These are phyloP conservation scores for Colletotrichum sp. DNA, from an alignment of 2,329 filamentous ascomycete species.

Conservation along the genomic window DNA sequence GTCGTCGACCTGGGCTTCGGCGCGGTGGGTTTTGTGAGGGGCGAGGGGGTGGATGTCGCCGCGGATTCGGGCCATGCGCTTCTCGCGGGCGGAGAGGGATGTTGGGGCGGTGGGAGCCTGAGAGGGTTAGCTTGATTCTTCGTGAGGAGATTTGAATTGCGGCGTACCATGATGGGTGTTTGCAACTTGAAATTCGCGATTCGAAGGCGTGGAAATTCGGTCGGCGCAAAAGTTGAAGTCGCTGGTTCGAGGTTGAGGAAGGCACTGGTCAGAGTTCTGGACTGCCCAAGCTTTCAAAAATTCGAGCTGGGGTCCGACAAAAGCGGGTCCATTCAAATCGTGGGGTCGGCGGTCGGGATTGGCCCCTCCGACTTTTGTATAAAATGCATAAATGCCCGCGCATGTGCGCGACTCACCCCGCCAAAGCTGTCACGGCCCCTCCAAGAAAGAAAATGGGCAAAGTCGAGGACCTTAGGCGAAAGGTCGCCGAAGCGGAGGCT, in stretches of 20 bases:
- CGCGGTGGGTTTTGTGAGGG: slow-evolving; percentile 57
- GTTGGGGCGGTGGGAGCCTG: slow-evolving; percentile 40
- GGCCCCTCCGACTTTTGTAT: neutral
- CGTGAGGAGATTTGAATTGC: rapidly evolving
- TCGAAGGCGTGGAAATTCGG: rapidly evolving
- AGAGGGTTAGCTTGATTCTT: neutral
- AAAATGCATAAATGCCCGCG: neutral
- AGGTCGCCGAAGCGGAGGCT: slow-evolving; percentile 53
- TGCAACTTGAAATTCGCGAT: neutral
- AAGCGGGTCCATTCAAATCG: neutral
- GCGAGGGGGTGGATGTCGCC: slow-evolving; percentile 53
- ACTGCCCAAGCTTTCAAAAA: slow-evolving; percentile 12
- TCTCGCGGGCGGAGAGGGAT: slow-evolving; percentile 63
- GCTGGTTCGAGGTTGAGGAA: neutral
- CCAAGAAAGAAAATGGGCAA: slow-evolving; percentile 36
- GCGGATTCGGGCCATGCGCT: slow-evolving; percentile 56
- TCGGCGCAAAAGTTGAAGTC: neutral
- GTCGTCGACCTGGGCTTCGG: slow-evolving; percentile 56
- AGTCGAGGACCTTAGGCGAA: slow-evolving; percentile 45
- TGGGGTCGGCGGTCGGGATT: slow-evolving; percentile 11
- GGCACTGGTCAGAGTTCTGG: neutral
- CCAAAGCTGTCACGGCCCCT: neutral
- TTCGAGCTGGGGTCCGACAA: neutral
- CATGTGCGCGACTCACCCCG: neutral
- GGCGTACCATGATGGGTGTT: neutral